Percentiles rank a stretch among this genome's conserved stretches.
phyloP scores from a whole-genome alignment of 1,284 basidiomycete species.

The Porodaedalea pini region DNA sequence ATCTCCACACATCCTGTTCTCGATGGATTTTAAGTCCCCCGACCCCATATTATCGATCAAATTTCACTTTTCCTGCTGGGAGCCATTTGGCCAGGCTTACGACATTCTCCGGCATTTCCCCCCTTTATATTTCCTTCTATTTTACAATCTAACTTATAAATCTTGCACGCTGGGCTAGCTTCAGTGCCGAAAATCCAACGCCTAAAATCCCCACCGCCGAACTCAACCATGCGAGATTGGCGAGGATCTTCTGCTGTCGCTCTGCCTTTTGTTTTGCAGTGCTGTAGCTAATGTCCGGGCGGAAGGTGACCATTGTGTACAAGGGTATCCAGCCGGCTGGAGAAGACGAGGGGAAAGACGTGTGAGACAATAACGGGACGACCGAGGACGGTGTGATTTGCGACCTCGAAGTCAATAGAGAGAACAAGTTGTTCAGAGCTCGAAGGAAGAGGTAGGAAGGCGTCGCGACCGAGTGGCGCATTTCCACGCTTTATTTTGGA shows the following conservation, averaged over 20 bases:
- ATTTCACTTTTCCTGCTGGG: conserved; percentile 1
- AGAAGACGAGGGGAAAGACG: conserved; percentile 51
- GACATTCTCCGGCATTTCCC: conserved; percentile 3
- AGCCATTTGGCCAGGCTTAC: neutral
- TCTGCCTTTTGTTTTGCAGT: conserved; percentile 60
- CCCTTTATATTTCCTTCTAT: conserved; percentile 2
- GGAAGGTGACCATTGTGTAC: conserved; percentile 97
- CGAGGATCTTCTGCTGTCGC: conserved; percentile 54
- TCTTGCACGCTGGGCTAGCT: conserved; percentile 32
- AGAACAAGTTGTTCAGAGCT: conserved; percentile 75
- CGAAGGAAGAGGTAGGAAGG: conserved; percentile 79
- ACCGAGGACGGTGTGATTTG: conserved; percentile 31
- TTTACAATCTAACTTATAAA: conserved; percentile 4
- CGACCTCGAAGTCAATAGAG: conserved; percentile 51
- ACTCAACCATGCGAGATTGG: conserved; percentile 42
- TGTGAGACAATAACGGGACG: conserved; percentile 27
- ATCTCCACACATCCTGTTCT: conserved; percentile 9
- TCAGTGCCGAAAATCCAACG: conserved; percentile 40
- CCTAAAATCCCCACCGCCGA: conserved; percentile 42
- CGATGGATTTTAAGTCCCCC: neutral
- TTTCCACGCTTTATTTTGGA: conserved; percentile 67
- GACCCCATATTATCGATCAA: conserved; percentile 1
- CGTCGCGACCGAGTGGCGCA: conserved; percentile 90
- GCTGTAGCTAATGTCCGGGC: conserved; percentile 89
- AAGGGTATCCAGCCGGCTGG: conserved; percentile 85